Base-by-base conservation (phyloP, 2,329 filamentous ascomycete genomes). In the Ceratocystiopsis minuta region DNA sequence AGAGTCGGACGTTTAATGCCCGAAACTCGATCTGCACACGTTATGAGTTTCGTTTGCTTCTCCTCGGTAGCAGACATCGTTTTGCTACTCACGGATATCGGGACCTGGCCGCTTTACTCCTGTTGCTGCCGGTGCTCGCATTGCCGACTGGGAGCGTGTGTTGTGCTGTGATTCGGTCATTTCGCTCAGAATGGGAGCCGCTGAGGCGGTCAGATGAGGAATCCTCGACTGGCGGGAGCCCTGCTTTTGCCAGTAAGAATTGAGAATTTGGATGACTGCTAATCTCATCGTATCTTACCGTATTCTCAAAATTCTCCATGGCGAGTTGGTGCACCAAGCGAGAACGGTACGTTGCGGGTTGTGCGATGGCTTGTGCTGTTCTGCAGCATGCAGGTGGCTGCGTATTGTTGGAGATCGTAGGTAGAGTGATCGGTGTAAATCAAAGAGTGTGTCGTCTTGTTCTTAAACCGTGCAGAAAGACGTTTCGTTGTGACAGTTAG, bases 101-200 rank as follows among this genome's bases (percentile, higher is more conserved):
- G 50, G 34, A 37, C 52, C 50, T 2, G 51, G 49, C 36, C 74
- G 68, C 59, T 78, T 78, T 46, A 68, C 43, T 13, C 58, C 60
- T 1, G 54, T 51, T 11, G 62, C 54, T 12, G 62, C 58, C 32
- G 63, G 58, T 41, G 60, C 60, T 34, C 60, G 40, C 40, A 48
- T 37, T 2, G 45, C 41, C 1, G 44, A 31, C 34, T 45, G 41
- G 12, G 59, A 55, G 40, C 72, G 67, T 36, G 65, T 56, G 53
- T 79, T 78, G 57, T 60, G 63, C 51, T 78, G 70, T n/a, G 73
- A 75, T 9, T 75, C 69, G 51, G 61, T 66, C 49, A 73, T 67
- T 52, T 77, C 72, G 11, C 64, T 56, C 15, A 77, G 62, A 38
- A 57, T 31, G 4, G 38, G 53, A 36, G 12, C 52, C 41, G 14